phyloP scores from a whole-genome alignment of 2,329 filamentous ascomycete species.

The Diaporthe sp. region DNA sequence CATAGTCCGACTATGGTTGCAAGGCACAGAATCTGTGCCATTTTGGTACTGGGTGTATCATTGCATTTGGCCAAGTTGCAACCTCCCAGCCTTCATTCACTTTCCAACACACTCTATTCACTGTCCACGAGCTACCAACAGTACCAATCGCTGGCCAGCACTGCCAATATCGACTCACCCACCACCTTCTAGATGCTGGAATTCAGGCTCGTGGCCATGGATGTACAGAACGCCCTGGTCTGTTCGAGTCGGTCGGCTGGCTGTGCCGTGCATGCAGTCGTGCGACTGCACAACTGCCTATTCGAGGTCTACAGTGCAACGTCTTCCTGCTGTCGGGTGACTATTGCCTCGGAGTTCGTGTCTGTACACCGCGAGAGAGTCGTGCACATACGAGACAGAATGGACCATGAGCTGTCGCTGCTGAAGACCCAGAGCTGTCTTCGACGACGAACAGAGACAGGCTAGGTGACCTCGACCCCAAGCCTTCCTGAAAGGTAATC shows the following conservation, averaged over 20 bases:
- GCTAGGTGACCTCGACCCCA: neutral
- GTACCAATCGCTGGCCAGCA: neutral
- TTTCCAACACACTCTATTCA: neutral
- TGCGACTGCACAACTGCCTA: neutral
- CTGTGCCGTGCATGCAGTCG: neutral
- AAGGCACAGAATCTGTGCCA: neutral
- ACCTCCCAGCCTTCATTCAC: neutral
- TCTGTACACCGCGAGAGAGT: neutral
- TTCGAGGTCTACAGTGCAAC: neutral
- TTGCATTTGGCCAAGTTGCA: neutral
- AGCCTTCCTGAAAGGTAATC: neutral
- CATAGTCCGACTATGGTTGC: neutral
- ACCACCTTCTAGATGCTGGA: neutral
- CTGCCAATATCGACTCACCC: neutral
- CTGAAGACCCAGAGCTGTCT: neutral
- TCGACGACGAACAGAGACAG: neutral
- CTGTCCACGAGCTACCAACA: too few species aligned
- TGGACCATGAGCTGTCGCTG: neutral
- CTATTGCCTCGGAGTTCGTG: constrained; percentile 1
- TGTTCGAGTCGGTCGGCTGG: constrained; percentile 3
- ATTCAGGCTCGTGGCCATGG: neutral
- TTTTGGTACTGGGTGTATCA: neutral
- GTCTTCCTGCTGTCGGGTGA: constrained; percentile 24
- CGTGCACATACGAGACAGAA: neutral
- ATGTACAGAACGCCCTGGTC: neutral